Conservation (phyloP, 495 filamentous ascomycete species). For the Cercophora scortea region DNA sequence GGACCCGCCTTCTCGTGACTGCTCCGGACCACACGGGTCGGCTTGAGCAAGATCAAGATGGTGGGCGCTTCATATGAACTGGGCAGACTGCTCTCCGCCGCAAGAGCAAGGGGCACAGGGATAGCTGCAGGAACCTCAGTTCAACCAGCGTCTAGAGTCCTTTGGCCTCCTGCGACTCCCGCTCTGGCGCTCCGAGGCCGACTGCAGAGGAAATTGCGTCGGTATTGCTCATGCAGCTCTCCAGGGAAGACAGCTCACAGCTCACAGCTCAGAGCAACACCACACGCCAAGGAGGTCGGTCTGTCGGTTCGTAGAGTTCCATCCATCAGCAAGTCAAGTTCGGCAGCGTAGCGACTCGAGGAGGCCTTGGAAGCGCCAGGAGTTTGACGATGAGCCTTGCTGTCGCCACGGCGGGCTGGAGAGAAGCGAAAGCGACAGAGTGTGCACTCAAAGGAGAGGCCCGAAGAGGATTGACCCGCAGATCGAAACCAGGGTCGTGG, state of each 20-base stretch:
- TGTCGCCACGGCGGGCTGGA: no score
- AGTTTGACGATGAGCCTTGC: no score
- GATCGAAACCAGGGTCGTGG: no score
- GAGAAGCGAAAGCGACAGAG: no score
- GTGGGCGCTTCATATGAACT: conserved; percentile 20
- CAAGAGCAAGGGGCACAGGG: conserved; percentile 5
- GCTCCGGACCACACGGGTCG: no score
- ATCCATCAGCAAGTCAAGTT: no score
- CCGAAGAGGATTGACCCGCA: no score
- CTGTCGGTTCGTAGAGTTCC: conserved; percentile 2
- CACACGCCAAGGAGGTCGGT: conserved; percentile 1
- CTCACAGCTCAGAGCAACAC: no score
- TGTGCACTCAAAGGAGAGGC: no score
- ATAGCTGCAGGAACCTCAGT: conserved; percentile 18
- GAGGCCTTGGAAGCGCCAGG: no score
- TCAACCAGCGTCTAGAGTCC: conserved; percentile 5
- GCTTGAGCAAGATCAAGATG: conserved; percentile 1
- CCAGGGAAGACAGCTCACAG: background rate
- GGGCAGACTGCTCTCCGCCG: conserved; percentile 11
- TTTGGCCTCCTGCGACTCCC: conserved; percentile 1
- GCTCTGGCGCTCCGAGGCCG: background rate
- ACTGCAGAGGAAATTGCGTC: conserved; percentile 13
- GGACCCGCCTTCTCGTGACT: no score
- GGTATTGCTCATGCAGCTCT: conserved; percentile 19
- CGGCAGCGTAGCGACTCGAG: no score